Evolutionary conservation across 345 rosid species (phyloP), one percentile per base, ranked within the genome.

Genomic region (Eucalyptus regnans): DNA sequence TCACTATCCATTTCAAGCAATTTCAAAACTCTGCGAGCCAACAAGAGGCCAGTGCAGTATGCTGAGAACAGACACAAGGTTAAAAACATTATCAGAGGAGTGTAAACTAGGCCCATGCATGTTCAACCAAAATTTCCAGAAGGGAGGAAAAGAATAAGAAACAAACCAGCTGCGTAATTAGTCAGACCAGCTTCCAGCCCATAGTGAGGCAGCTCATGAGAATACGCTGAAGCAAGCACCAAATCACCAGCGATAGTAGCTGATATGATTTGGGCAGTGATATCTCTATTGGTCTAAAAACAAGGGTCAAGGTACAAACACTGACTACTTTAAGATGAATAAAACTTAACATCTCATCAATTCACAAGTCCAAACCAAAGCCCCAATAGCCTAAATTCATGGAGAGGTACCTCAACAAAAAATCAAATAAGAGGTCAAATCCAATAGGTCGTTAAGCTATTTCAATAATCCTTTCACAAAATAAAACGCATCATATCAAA

Each of bases 21-120:
- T 89, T 95, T 93, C 92, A 96, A 88, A 48, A 94, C 95, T 20
- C 98, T 94, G 17, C 96, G 96, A 7, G 96, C 96, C 94, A 96
- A 92, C 51, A 96, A 95, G 83, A 96, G 94, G 17, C 98, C 98
- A 56, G 96, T 95, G 91, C 97, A 95, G 89, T 95, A 95, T 58
- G 97, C 97, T 95, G 92, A 58, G 33, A 51, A 88, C 50, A 88
- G 33, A 54, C 89, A 79, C 25, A 54, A 46, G 16, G 54, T n/a
- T 48, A 66, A 48, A 52, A 64, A 18, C 20, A 51, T 71, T 20
- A 48, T 64, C 86, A 50, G 41, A 50, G 27, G 29, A 49, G 60
- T 18, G 37, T 41, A 68, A 68, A 50, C 83, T 50, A 31, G 13
- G 60, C 50, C 33, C 31, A 33, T 22, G 84, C 44, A 90, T 4